phyloP scores from a whole-genome alignment of 352 stramenopile species.

The Phytophthora quininea region DNA sequence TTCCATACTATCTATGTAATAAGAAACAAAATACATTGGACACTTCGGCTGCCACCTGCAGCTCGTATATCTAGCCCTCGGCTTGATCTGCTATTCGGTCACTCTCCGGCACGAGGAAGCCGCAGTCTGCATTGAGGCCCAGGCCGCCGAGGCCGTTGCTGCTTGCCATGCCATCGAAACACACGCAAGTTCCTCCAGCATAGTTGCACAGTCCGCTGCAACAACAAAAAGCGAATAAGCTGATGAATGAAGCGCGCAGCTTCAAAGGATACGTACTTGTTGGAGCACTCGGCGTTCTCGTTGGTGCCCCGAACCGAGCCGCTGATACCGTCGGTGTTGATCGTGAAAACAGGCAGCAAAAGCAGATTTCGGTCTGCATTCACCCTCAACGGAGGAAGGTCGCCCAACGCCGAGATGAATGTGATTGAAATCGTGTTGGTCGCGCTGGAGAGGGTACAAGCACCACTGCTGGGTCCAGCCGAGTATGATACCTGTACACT shows the following conservation, averaged over 20 bases:
- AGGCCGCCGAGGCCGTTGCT: slow-evolving; percentile 57
- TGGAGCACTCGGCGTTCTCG: slow-evolving; percentile 75
- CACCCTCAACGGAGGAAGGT: slow-evolving; percentile 58
- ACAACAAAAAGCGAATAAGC: slow-evolving; percentile 2
- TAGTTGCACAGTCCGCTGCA: slow-evolving; percentile 69
- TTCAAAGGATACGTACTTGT: slow-evolving; percentile 55
- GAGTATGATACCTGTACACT: slow-evolving; percentile 64
- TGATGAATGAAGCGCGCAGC: not conserved
- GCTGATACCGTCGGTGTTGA: slow-evolving; percentile 60
- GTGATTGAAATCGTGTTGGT: slow-evolving; percentile 67
- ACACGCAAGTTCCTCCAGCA: slow-evolving; percentile 51
- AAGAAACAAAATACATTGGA: slow-evolving; percentile 35
- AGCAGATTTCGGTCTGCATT: slow-evolving; percentile 34
- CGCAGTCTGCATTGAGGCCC: slow-evolving; percentile 70
- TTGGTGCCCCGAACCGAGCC: slow-evolving; percentile 63
- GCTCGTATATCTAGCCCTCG: not conserved
- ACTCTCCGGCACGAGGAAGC: slow-evolving; percentile 49
- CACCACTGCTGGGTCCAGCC: slow-evolving; percentile 32
- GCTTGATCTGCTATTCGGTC: slow-evolving; percentile 43
- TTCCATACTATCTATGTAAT: slow-evolving; percentile 42
- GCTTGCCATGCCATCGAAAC: slow-evolving; percentile 75
- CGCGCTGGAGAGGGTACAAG: slow-evolving; percentile 51
- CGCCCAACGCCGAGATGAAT: slow-evolving; percentile 62
- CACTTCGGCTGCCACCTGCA: too few relatives aligned
- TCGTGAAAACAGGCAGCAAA: slow-evolving; percentile 51